A percentile compares a stretch with the other conserved stretches of the same genome.
Conservation (phyloP, 805 yeast genomes). For the Wickerhamomyces rabaulensis region DNA sequence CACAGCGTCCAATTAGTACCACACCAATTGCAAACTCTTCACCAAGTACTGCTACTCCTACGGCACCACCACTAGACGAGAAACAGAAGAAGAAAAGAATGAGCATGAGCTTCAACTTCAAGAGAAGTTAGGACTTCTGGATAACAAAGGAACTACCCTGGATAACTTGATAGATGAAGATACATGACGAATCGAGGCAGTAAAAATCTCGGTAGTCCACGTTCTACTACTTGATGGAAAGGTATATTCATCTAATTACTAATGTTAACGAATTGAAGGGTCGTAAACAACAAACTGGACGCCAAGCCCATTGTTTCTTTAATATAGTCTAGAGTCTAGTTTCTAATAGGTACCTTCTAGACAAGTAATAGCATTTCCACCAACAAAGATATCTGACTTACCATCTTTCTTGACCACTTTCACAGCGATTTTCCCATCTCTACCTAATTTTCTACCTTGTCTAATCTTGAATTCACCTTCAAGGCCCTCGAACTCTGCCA, state of each 20-base stretch:
- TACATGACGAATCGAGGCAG: too few species aligned
- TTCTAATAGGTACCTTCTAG: slow-evolving; percentile 30
- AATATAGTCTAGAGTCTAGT: too few species aligned
- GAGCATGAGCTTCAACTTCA: slow-evolving; percentile 20
- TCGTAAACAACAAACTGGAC: too few species aligned
- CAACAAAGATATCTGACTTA: slow-evolving; percentile 25
- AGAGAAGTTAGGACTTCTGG: slow-evolving; percentile 3
- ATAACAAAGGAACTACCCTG: too few species aligned
- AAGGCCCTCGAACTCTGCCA: slow-evolving; percentile 22
- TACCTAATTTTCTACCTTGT: slow-evolving; percentile 35
- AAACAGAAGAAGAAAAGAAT: slow-evolving; percentile 19
- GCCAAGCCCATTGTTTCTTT: too few species aligned
- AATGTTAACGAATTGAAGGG: too few species aligned
- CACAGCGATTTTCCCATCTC: slow-evolving; percentile 34
- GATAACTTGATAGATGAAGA: neutral
- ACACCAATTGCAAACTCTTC: neutral
- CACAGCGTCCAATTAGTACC: neutral
- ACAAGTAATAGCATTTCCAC: slow-evolving; percentile 36
- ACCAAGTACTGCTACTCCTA: neutral
- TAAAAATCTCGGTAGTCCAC: too few species aligned
- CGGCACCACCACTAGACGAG: neutral
- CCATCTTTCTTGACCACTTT: slow-evolving; percentile 14
- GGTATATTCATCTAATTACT: too few species aligned
- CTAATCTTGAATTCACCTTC: slow-evolving; percentile 21
- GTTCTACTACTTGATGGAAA: too few species aligned